phyloP scores from a whole-genome alignment of 2,329 filamentous ascomycete genomes.

The Pleochaeta shiraiana region DNA sequence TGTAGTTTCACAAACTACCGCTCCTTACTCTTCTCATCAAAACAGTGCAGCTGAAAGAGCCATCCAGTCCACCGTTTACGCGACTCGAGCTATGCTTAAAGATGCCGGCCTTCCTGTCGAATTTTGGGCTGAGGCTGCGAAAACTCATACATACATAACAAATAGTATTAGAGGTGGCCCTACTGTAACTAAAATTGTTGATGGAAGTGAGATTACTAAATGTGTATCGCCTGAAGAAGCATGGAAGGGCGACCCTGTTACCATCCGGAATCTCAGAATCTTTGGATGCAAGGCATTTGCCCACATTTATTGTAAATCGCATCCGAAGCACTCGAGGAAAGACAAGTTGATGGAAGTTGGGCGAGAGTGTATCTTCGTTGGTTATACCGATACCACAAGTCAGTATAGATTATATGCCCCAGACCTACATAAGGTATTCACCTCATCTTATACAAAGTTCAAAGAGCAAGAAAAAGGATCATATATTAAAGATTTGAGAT shows the following conservation, averaged over 20 bases:
- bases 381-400: not conserved
- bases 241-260: not conserved
- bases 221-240: not conserved
- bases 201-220: not conserved
- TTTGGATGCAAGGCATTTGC: conserved; percentile 1
- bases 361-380: not conserved
- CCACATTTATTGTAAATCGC: not conserved
- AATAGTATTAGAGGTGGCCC: not conserved
- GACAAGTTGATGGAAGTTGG: not conserved
- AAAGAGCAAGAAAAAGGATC: not conserved
- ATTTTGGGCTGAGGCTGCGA: not conserved
- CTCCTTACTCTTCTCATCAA: not conserved
- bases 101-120: not conserved
- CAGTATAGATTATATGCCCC: not conserved
- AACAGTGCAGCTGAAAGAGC: not conserved
- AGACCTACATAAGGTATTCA: not conserved
- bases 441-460: not conserved
- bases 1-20: not conserved
- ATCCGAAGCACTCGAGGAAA: not conserved
- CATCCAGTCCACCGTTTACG: not conserved
- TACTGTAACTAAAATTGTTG: not conserved
- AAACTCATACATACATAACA: not conserved
- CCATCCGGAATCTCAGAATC: not conserved
- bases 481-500: not conserved
- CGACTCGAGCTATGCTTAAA: not conserved